Evolutionary conservation across 352 stramenopile species (phyloP), one percentile per base, ranked within the genome.

Genomic region (Globisporangium abappressorium): DNA sequence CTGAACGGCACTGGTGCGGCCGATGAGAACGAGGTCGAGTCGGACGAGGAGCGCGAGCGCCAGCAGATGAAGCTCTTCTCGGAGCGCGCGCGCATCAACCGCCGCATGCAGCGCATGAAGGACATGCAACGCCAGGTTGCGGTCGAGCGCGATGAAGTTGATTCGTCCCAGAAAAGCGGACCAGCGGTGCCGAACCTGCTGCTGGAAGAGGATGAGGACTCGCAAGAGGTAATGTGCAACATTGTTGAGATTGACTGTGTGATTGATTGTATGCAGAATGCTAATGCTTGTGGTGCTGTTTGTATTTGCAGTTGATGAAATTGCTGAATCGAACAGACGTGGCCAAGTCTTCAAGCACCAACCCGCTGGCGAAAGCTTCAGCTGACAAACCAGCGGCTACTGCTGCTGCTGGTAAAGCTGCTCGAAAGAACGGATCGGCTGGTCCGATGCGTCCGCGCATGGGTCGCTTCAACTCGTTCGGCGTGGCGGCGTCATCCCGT

Each of bases 1-100:
- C 61, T 72, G 5, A 70, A 80, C 41, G 56, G 76, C 8, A 71
- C 71, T n/a, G 64, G 57, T 5, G 46, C 34, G 1, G 62, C 65
- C 0, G 78, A 80, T 46, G 78, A 80, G 14, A 77, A 90, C 24
- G 82, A 92, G 28, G 74, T 80, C 28, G 81, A 84, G 43, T 93
- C 85, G 2, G 87, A 95, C 36, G 87, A 93, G 57, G 87, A 93
- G 56, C 85, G 87, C 15, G 87, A 95, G 68, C 77, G 77, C 3
- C 85, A 91, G 51, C 85, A 95, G 68, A 95, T 95, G 81, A 95
- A 95, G 57, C 72, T 92, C 15, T 95, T 95, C 58, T 93, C 84
- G 0, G 87, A 93, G 64, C 79, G 83, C 20, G 87, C 87, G 15
- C 81, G 85, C 26, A 87, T 95, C 64, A 95, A 95, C 57, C 85